These are phyloP conservation scores for Wickerhamiella azyma DNA, from an alignment of 805 yeast species.

Conservation along the genomic window DNA sequence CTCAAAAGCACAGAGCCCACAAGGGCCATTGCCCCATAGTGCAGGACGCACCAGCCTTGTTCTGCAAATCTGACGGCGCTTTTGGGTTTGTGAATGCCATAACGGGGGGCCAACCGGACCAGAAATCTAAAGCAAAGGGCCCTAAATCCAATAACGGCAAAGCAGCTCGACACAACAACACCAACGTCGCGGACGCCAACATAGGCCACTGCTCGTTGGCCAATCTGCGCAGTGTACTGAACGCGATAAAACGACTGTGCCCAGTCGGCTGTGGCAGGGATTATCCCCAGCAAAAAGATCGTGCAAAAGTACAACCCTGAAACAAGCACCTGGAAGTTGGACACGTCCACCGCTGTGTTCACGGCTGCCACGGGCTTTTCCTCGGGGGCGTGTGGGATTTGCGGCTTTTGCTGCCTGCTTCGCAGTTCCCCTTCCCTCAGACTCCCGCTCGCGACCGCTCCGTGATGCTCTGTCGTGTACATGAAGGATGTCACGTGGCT, in stretches of 20 bases:
- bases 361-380: neutral
- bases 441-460: neutral
- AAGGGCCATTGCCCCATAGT: conserved; percentile 41
- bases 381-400: conserved; percentile 1
- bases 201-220: neutral
- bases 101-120: conserved; percentile 6
- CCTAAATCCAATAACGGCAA: conserved; percentile 12
- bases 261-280: neutral
- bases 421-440: neutral
- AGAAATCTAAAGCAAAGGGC: conserved; percentile 12
- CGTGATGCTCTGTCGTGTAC: conserved; percentile 2
- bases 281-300: conserved; percentile 1
- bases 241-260: conserved; percentile 1
- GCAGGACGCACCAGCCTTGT: conserved; percentile 66
- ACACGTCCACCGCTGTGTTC: neutral
- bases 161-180: conserved; percentile 4
- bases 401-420: neutral
- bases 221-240: neutral
- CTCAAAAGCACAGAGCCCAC: conserved; percentile 47
- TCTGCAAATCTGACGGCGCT: conserved; percentile 63
- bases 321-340: conserved; percentile 4
- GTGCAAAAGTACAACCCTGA: conserved; percentile 5
- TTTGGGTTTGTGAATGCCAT: conserved; percentile 35
- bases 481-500: neutral
- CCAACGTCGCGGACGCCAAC: conserved; percentile 4